phyloP scores from a whole-genome alignment of 1,284 basidiomycete genomes.

The Cystobasidium slooffiae region DNA sequence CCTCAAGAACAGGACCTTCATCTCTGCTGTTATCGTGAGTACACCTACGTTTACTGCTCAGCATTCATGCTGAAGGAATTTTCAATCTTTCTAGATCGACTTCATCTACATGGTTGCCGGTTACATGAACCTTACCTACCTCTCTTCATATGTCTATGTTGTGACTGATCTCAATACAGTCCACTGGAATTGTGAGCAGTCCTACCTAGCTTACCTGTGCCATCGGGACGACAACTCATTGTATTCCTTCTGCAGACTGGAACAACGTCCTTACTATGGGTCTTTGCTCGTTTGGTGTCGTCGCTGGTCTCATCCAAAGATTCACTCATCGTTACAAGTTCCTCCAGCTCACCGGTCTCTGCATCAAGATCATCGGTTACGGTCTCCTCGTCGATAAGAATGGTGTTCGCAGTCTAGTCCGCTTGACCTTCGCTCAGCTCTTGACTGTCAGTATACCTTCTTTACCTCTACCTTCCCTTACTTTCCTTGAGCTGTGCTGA shows the following conservation, averaged over 20 bases:
- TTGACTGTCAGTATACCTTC: background rate
- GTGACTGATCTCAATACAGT: constrained; percentile 44
- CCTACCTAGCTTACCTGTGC: too few species aligned
- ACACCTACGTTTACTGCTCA: too few species aligned
- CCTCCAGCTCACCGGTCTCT: constrained; percentile 48
- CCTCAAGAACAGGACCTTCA: constrained; percentile 44
- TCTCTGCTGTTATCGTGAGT: constrained; percentile 28
- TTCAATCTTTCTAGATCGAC: too few species aligned
- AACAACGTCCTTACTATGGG: constrained; percentile 52
- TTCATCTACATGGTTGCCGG: constrained; percentile 44
- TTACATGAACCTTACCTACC: constrained; percentile 44
- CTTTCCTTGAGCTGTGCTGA: too few species aligned
- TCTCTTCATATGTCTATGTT: constrained; percentile 51
- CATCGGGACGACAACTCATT: constrained; percentile 38
- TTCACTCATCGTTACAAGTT: constrained; percentile 60
- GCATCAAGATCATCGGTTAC: constrained; percentile 46
- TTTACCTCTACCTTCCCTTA: too few species aligned
- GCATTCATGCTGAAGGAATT: too few species aligned
- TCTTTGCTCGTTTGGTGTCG: constrained; percentile 58
- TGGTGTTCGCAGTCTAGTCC: constrained; percentile 14
- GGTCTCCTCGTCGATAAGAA: constrained; percentile 35
- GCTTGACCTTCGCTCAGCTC: constrained; percentile 3
- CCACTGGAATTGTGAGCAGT: constrained; percentile 42
- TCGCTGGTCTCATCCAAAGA: constrained; percentile 59
- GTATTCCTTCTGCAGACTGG: constrained; percentile 44